Conservation (phyloP, 148 eudicot species). For the Arbutus unedo region DNA sequence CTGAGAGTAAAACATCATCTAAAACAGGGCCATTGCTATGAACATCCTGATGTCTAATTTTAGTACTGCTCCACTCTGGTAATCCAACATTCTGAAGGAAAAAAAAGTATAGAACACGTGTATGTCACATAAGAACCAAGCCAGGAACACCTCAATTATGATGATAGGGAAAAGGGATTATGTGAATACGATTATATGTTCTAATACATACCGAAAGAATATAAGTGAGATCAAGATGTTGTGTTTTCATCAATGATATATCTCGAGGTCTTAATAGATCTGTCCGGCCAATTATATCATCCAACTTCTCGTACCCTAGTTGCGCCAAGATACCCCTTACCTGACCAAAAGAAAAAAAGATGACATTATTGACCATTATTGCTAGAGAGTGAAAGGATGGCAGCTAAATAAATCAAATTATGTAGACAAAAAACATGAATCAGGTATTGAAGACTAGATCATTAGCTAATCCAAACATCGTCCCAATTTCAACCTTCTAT, state of each 20-base stretch:
- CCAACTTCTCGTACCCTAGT: constrained; percentile 89
- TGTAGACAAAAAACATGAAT: background rate
- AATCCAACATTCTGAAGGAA: constrained; percentile 74
- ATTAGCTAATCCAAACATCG: background rate
- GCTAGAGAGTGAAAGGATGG: background rate
- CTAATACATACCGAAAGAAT: constrained; percentile 69
- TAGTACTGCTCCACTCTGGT: constrained; percentile 83
- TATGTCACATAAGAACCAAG: background rate
- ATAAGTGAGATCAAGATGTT: constrained; percentile 89
- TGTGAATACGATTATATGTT: background rate
- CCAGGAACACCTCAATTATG: background rate
- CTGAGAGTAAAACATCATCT: constrained; percentile 78
- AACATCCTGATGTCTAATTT: constrained; percentile 83
- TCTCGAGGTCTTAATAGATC: constrained; percentile 81
- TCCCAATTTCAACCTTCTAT: background rate
- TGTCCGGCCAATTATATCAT: constrained; percentile 86
- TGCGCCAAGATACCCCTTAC: constrained; percentile 96
- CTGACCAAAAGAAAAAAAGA: constrained; percentile 31
- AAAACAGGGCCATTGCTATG: constrained; percentile 94
- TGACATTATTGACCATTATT: background rate
- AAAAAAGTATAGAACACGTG: background rate
- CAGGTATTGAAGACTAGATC: background rate
- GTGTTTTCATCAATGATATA: constrained; percentile 90
- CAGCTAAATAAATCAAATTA: background rate
- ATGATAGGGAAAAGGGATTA: background rate